Conservation (phyloP, 164 flowering plant species). For the Taxillus chinensis region DNA sequence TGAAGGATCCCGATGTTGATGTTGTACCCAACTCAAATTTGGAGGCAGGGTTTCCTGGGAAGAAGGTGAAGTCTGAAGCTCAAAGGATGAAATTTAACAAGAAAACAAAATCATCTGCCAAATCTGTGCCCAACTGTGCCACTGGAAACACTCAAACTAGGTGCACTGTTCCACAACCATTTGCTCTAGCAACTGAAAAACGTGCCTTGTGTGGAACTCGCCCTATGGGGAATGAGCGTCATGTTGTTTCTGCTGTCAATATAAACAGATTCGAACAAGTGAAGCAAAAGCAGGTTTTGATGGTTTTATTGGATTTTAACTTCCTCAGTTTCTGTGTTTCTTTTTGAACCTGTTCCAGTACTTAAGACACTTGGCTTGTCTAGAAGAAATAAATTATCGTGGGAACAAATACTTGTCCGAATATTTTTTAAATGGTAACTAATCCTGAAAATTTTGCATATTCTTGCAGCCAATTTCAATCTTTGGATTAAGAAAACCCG, state of each 20-base stretch:
- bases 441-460: background rate
- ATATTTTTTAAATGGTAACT: background rate
- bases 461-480: conserved; percentile 20
- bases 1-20: conserved; percentile 9
- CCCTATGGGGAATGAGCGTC: background rate
- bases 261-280: background rate
- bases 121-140: background rate
- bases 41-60: conserved; percentile 11
- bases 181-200: conserved; percentile 1
- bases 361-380: background rate
- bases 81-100: conserved; percentile 13
- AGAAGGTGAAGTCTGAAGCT: conserved; percentile 7
- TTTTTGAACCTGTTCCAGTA: background rate
- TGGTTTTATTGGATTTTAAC: background rate
- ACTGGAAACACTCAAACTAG: background rate
- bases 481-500: conserved; percentile 24
- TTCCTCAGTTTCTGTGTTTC: background rate
- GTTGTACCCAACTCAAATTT: conserved; percentile 2
- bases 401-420: background rate
- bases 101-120: conserved; percentile 11
- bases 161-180: background rate
- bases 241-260: background rate
- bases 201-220: background rate
- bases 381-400: background rate
- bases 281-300: background rate